Evolutionary conservation across 257 asterid genomes (phyloP).

Genomic region (Linderniella brevidens): DNA sequence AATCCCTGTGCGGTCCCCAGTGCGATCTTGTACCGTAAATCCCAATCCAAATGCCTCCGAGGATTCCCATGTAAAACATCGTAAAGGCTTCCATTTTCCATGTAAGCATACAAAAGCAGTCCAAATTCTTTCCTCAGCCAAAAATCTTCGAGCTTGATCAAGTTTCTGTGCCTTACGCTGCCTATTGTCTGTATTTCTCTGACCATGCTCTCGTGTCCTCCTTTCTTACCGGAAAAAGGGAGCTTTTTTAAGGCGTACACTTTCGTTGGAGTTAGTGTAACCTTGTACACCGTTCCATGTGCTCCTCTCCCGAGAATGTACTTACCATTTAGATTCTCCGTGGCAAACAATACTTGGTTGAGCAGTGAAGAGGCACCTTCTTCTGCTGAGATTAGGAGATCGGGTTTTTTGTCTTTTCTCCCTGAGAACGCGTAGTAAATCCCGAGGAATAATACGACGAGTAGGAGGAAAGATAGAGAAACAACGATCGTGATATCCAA

Average conservation of each 20-base stretch:
- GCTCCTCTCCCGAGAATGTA: slow-evolving; percentile 64
- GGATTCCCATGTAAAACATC: slow-evolving; percentile 37
- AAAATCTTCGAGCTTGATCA: slow-evolving; percentile 47
- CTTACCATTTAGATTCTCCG: slow-evolving; percentile 45
- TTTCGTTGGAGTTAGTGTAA: slow-evolving; percentile 26
- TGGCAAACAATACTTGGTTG: slow-evolving; percentile 45
- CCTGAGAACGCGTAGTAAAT: slow-evolving; percentile 15
- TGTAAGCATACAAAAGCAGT: slow-evolving; percentile 42
- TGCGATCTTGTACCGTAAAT: slow-evolving; percentile 39
- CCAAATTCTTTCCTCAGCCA: slow-evolving; percentile 78
- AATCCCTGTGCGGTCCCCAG: slow-evolving; percentile 69
- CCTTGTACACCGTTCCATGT: slow-evolving; percentile 68
- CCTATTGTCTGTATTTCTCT: slow-evolving; percentile 69
- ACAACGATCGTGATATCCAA: slow-evolving; percentile 22
- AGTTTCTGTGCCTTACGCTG: slow-evolving; percentile 68
- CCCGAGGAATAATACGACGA: slow-evolving; percentile 20
- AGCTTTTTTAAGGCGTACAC: slow-evolving; percentile 63
- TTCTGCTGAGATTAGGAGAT: slow-evolving; percentile 19
- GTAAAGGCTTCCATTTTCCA: slow-evolving; percentile 69
- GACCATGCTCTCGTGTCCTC: slow-evolving; percentile 42
- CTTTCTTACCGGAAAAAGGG: slow-evolving; percentile 23
- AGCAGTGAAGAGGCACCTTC: slow-evolving; percentile 62
- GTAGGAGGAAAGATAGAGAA: slow-evolving; percentile 20
- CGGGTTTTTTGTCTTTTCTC: slow-evolving; percentile 12
- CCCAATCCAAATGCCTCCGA: slow-evolving; percentile 42